These are phyloP conservation scores for Populus nigra DNA, from an alignment of 345 rosid genomes.

Conservation along the genomic window DNA sequence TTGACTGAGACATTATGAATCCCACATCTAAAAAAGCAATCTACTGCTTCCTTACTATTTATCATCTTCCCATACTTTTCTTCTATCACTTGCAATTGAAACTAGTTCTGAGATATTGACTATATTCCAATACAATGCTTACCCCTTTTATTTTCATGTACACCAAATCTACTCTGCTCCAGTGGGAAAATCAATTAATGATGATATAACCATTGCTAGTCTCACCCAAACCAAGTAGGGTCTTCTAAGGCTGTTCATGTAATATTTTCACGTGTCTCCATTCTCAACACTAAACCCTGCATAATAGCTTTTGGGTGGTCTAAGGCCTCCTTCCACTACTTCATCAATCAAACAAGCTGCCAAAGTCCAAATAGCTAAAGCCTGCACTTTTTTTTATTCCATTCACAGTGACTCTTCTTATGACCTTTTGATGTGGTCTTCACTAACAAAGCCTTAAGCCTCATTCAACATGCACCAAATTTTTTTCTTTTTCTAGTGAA, in stretches of 20 bases:
- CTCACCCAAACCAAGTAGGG: background rate
- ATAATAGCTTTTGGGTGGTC: background rate
- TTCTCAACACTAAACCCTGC: background rate
- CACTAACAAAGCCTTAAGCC: background rate
- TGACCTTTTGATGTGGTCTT: background rate
- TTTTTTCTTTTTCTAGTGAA: background rate
- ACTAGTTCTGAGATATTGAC: too few species aligned
- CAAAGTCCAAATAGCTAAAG: background rate
- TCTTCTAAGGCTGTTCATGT: background rate
- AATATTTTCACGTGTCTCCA: background rate
- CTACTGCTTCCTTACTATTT: too few species aligned
- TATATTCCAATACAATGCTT: too few species aligned
- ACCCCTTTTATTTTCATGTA: background rate
- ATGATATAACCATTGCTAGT: background rate
- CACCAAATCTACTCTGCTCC: background rate
- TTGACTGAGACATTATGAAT: too few species aligned
- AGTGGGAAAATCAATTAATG: background rate
- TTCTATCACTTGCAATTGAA: too few species aligned
- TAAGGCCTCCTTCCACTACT: background rate
- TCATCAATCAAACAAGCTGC: background rate
- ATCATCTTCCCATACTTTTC: too few species aligned
- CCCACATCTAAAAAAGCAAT: too few species aligned
- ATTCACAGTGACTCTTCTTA: background rate
- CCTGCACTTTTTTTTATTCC: background rate
- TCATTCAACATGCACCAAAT: background rate